Conservation (phyloP, 2,329 filamentous ascomycete species). For the Orbilia oligospora region DNA sequence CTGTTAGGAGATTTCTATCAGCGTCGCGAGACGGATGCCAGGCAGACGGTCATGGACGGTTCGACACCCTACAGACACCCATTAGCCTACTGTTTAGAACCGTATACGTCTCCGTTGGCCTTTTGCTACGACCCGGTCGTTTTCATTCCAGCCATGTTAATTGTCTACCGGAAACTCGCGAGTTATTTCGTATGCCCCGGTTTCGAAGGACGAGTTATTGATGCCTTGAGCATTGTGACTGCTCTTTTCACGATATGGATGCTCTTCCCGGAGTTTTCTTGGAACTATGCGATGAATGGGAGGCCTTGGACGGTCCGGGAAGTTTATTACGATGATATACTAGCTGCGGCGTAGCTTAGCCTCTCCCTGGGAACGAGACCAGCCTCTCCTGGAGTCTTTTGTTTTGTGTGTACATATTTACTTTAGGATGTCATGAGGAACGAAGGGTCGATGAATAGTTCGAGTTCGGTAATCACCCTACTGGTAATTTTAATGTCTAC, state of each 20-base stretch:
- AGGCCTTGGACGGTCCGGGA: not conserved
- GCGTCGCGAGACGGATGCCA: not conserved
- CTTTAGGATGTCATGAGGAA: too few species aligned
- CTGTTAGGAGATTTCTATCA: constrained; percentile 9
- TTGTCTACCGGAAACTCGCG: not conserved
- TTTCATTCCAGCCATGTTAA: constrained; percentile 13
- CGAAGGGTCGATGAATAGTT: too few species aligned
- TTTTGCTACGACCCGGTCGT: constrained; percentile 9
- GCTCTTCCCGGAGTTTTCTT: constrained; percentile 9
- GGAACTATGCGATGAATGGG: not conserved
- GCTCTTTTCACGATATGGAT: constrained; percentile 5
- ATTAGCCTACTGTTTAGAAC: not conserved
- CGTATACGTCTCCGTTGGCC: not conserved
- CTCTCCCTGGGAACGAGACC: too few species aligned
- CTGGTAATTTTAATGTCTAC: too few species aligned
- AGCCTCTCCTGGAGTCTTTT: too few species aligned
- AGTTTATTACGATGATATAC: not conserved
- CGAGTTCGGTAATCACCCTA: too few species aligned
- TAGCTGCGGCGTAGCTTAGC: not conserved
- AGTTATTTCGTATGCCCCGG: not conserved
- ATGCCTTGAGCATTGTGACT: constrained; percentile 1
- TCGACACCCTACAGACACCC: constrained; percentile 8
- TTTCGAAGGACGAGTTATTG: constrained; percentile 5
- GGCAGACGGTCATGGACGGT: not conserved
- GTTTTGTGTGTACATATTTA: too few species aligned